Base-by-base conservation (phyloP, 225 moss, liverwort and hornwort genomes). In the Neckera pumila region DNA sequence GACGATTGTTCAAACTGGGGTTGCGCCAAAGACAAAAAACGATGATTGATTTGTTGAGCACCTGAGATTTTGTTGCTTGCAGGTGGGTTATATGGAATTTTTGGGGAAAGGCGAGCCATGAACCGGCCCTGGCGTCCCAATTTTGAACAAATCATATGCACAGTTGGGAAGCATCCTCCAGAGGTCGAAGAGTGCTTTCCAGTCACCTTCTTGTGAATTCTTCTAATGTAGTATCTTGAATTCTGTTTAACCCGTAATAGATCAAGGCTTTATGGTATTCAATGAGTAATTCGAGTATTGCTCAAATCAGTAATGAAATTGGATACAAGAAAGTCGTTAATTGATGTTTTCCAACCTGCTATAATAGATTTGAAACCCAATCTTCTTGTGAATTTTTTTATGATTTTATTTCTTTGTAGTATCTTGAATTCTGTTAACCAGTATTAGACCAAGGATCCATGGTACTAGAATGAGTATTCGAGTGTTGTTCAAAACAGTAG, bases 161-260 rank as follows among this genome's bases (percentile, higher is more conserved):
- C 89, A 84, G 63, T 78, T 53, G 88, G 90, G 67, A 89, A 86
- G 75, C 86, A 87, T 78, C 89, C 92, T 15, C 89, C 89, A 43
- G 89, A 93, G 89, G 92, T 93, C 8, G 49, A 80, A 69, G 10
- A 59, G 4, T 31, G 23, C 36, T 54, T 40, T 3, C 38, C 27
- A 8, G 31, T 81, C 60, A 27, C 45, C 73, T n/a, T 75, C 76
- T 28, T 83, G 22, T 62, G 76, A 51, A 49, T 76, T 62, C 49
- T 5, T 36, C 49, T n/a, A 5, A 10, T 27, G 61, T n/a, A 38
- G 45, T 19, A 51, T 76, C 51, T n/a, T 28, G 62, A 38, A 63
- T 74, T 47, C 61, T 74, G 47, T 27, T 36, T 6, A 45, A 36
- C 11, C 14, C 10, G 15, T n/a, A 75, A 13, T 36, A 45, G 75